Conservation (phyloP, 805 yeast species). For the Candida oleophila region DNA sequence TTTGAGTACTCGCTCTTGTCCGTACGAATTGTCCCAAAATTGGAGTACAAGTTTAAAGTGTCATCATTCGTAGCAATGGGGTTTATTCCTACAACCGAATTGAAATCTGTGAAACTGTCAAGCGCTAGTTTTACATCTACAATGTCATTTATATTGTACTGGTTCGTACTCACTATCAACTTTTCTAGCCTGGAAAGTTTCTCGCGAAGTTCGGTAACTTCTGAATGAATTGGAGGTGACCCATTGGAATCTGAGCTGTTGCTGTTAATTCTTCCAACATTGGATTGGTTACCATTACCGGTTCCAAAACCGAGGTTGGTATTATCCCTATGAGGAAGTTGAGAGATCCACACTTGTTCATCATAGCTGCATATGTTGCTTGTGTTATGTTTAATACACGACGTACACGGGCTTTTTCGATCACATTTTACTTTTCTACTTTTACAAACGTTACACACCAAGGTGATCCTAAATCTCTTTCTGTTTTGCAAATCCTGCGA, state of each 20-base stretch:
- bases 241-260: background rate
- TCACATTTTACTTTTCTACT: conserved; percentile 5
- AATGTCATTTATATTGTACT: background rate
- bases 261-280: too few species aligned
- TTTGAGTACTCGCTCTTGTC: background rate
- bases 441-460: conserved; percentile 4
- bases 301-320: background rate
- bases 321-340: background rate
- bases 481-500: background rate
- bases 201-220: background rate
- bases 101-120: background rate
- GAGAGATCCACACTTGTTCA: conserved; percentile 1
- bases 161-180: background rate
- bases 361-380: conserved; percentile 1
- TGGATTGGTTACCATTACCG: background rate
- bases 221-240: background rate
- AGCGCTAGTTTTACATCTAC: background rate
- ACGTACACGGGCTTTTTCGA: conserved; percentile 3
- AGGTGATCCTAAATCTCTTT: conserved; percentile 1
- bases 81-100: conserved; percentile 1
- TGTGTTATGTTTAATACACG: conserved; percentile 3
- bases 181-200: background rate
- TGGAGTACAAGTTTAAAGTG: background rate
- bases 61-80: conserved; percentile 2
- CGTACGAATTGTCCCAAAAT: background rate